Evolutionary conservation across 768 basidiomycete genomes (phyloP).

Genomic region (Hemileccinum impolitum): DNA sequence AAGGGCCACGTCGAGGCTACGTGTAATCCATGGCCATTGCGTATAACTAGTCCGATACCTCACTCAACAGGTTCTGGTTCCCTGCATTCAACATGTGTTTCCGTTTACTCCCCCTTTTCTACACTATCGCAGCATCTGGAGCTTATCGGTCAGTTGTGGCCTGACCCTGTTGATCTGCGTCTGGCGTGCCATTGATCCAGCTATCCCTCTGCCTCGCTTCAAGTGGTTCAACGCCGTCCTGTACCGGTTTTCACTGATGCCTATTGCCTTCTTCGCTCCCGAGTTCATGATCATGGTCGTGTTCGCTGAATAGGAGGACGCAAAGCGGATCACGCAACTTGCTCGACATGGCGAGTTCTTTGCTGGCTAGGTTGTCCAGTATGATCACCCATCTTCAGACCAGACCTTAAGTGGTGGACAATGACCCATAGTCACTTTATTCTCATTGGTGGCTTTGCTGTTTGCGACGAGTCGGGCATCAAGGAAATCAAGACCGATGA

Average conservation of each 20-base stretch:
- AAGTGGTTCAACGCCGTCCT: background rate
- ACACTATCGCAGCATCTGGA: background rate
- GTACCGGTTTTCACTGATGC: background rate
- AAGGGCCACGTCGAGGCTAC: too few species aligned
- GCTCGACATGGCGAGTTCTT: background rate
- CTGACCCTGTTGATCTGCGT: background rate
- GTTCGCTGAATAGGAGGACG: background rate
- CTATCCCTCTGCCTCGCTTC: background rate
- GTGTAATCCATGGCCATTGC: too few species aligned
- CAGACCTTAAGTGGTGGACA: background rate
- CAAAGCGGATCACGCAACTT: background rate
- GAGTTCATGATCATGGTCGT: background rate
- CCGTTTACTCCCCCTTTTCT: too few species aligned
- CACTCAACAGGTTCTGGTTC: too few species aligned
- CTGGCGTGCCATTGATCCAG: background rate
- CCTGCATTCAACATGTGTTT: too few species aligned
- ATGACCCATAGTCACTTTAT: background rate
- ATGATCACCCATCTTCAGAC: background rate
- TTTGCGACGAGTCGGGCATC: background rate
- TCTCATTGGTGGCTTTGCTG: background rate
- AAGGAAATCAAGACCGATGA: background rate
- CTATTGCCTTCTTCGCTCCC: background rate
- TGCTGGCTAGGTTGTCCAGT: too few species aligned
- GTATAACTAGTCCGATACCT: too few species aligned
- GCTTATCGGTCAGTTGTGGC: background rate